Evolutionary conservation across 176 grass and related monocot species (phyloP).

Genomic region (Triticum urartu): DNA sequence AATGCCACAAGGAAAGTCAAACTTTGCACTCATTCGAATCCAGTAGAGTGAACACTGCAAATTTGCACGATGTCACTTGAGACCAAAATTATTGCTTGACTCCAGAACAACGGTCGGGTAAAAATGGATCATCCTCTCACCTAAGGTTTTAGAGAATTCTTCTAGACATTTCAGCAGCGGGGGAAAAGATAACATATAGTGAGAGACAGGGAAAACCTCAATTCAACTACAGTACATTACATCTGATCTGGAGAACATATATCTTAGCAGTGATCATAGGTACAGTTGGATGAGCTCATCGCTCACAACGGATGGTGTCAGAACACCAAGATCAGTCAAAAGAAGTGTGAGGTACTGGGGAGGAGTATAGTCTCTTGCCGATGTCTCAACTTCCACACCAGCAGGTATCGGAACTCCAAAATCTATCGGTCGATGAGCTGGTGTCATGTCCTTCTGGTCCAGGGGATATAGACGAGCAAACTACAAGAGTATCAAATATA

Average conservation of each 20-base stretch:
- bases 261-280: constrained; percentile 30
- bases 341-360: constrained; percentile 76
- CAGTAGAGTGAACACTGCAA: not conserved
- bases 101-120: not conserved
- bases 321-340: constrained; percentile 68
- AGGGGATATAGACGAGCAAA: constrained; percentile 77
- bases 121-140: constrained; percentile 18
- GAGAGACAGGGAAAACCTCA: constrained; percentile 1
- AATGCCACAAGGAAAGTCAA: not conserved
- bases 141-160: not conserved
- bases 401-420: constrained; percentile 60
- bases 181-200: not conserved
- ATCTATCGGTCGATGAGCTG: constrained; percentile 63
- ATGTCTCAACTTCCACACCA: constrained; percentile 69
- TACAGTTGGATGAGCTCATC: constrained; percentile 82
- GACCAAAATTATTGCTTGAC: not conserved
- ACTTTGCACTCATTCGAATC: not conserved
- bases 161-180: not conserved
- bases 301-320: constrained; percentile 78
- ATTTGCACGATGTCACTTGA: not conserved
- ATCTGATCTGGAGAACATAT: not conserved
- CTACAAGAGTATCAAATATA: constrained; percentile 37
- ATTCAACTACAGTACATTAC: not conserved
- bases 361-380: constrained; percentile 74
- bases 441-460: constrained; percentile 80